These are phyloP conservation scores for Hordeum vulgare DNA, from an alignment of 176 grass and related monocot species.

Conservation along the genomic window DNA sequence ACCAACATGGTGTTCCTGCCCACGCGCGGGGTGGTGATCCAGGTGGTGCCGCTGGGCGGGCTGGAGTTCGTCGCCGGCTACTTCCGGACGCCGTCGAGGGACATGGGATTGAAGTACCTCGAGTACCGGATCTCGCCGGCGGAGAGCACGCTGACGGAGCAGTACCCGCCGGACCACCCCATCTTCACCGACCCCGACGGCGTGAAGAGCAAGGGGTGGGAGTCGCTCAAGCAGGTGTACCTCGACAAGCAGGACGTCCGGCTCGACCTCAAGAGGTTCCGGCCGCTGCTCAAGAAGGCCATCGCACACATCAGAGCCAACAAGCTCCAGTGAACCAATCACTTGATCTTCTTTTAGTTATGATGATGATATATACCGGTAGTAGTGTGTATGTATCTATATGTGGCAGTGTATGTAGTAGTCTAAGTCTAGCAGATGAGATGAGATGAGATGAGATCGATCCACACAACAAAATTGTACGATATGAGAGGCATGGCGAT, in stretches of 20 bases:
- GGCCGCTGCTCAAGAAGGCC: conserved; percentile 43
- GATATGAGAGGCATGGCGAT: conserved; percentile 2
- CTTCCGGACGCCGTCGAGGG: conserved; percentile 50
- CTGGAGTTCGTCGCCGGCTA: conserved; percentile 42
- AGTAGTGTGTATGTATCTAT: neutral
- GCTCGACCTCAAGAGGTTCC: conserved; percentile 62
- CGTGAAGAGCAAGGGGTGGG: conserved; percentile 53
- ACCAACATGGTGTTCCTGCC: conserved; percentile 95
- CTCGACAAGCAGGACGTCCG: conserved; percentile 82
- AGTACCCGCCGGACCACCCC: conserved; percentile 61
- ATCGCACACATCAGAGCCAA: conserved; percentile 30
- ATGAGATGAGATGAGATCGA: neutral
- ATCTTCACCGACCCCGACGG: conserved; percentile 71
- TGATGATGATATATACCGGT: neutral
- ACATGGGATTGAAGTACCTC: conserved; percentile 61
- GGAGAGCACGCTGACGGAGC: conserved; percentile 77
- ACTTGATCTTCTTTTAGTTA: neutral
- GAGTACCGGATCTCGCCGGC: conserved; percentile 71
- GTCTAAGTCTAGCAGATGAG: neutral
- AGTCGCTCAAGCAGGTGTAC: conserved; percentile 41
- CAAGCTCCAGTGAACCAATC: neutral
- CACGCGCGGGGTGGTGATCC: conserved; percentile 52
- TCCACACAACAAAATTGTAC: neutral
- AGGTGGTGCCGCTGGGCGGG: conserved; percentile 73
- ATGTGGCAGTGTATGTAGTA: conserved; percentile 20